Evolutionary conservation across 192 early-diverging fungal genomes (phyloP).

Genomic region (Entomortierella parvispora): DNA sequence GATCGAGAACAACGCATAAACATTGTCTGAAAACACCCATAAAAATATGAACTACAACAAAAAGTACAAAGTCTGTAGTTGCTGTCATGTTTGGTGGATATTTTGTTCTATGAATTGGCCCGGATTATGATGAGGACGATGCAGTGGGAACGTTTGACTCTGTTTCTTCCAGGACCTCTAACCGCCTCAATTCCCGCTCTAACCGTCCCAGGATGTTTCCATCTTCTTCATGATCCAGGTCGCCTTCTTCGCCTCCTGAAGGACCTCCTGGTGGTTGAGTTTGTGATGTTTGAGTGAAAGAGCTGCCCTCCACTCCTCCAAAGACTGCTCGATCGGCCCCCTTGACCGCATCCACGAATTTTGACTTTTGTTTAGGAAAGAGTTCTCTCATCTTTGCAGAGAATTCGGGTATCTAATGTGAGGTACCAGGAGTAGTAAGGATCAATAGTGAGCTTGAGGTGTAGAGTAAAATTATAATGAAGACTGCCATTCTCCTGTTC

Average conservation of each 20-base stretch:
- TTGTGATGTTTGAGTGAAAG: not conserved
- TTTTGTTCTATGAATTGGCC: no score
- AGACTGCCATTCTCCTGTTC: no score
- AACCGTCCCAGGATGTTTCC: slow-evolving; percentile 32
- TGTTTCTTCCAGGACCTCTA: slow-evolving; percentile 20
- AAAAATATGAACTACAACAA: no score
- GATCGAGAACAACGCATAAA: slow-evolving; percentile 60
- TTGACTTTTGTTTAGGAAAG: slow-evolving; percentile 49
- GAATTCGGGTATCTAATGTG: slow-evolving; percentile 48
- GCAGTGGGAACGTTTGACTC: not conserved
- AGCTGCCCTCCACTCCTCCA: no score
- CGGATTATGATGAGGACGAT: not conserved
- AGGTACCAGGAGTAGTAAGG: not conserved
- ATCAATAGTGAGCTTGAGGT: not conserved
- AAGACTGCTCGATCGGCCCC: slow-evolving; percentile 42
- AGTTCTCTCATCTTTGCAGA: slow-evolving; percentile 50
- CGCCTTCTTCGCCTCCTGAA: slow-evolving; percentile 25
- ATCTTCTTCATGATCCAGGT: slow-evolving; percentile 49
- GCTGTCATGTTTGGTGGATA: no score
- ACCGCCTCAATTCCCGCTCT: slow-evolving; percentile 26
- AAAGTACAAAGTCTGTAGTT: no score
- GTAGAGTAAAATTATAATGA: no score
- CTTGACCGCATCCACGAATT: slow-evolving; percentile 46
- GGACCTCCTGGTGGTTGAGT: not conserved
- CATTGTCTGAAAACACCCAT: not conserved